phyloP scores from a whole-genome alignment of 495 filamentous ascomycete species.

The Annulohypoxylon nitens region DNA sequence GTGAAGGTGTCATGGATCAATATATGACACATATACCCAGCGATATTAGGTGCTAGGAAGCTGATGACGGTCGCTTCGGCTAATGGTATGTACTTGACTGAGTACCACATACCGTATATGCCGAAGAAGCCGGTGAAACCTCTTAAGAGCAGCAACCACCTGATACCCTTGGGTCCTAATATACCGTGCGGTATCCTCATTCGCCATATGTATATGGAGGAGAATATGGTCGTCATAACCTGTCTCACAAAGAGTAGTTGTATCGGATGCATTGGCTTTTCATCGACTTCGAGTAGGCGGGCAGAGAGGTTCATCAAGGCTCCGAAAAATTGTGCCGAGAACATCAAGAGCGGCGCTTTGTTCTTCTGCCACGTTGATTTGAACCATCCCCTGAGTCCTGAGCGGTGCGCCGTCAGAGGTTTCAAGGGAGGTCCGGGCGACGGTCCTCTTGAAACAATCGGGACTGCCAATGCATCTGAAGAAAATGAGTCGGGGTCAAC shows the following conservation, averaged over 20 bases:
- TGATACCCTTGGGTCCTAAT: slow-evolving; percentile 74
- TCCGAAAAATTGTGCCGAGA: slow-evolving; percentile 85
- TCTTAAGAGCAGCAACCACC: slow-evolving; percentile 74
- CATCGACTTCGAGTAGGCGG: slow-evolving; percentile 79
- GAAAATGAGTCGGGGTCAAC: slow-evolving; percentile 17
- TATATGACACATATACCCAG: slow-evolving; percentile 85
- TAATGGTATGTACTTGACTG: slow-evolving; percentile 86
- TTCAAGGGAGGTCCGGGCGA: slow-evolving; percentile 21
- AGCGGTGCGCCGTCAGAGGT: not conserved
- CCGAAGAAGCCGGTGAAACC: slow-evolving; percentile 87
- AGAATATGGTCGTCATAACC: slow-evolving; percentile 77
- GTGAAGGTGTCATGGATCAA: slow-evolving; percentile 84
- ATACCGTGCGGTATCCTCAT: slow-evolving; percentile 75
- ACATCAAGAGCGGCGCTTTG: slow-evolving; percentile 79
- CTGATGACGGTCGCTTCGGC: slow-evolving; percentile 94
- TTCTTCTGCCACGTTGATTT: slow-evolving; percentile 63
- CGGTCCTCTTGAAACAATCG: slow-evolving; percentile 13
- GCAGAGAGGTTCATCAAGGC: slow-evolving; percentile 90
- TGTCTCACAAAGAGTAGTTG: slow-evolving; percentile 92
- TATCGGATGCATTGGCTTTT: slow-evolving; percentile 80
- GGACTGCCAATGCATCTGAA: slow-evolving; percentile 20
- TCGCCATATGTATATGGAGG: slow-evolving; percentile 81
- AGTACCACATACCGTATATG: slow-evolving; percentile 71
- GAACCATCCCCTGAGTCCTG: slow-evolving; percentile 30
- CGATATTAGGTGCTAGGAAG: slow-evolving; percentile 84